Evolutionary conservation across 1,284 basidiomycete genomes (phyloP).

Genomic region (Boletus smithii): DNA sequence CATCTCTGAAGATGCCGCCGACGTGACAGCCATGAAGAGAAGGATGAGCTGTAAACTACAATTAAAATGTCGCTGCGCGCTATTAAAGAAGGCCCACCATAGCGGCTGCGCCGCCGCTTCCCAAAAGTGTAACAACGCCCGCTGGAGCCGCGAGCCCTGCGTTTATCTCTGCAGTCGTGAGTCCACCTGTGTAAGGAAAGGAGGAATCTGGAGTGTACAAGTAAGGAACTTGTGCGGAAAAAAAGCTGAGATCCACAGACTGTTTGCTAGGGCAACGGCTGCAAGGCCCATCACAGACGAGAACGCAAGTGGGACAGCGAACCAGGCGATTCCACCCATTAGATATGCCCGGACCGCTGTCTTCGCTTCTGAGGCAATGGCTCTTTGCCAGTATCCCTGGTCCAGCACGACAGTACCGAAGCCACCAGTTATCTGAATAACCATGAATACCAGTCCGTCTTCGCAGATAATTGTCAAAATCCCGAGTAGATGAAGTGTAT

Average conservation of each 20-base stretch:
- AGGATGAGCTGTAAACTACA: conserved; percentile 25
- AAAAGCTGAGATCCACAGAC: not conserved
- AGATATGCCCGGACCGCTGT: conserved; percentile 33
- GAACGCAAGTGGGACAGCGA: conserved; percentile 41
- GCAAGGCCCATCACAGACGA: conserved; percentile 42
- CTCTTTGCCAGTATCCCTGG: conserved; percentile 26
- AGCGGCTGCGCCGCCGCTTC: conserved; percentile 20
- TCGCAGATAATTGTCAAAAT: not conserved
- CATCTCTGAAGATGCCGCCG: conserved; percentile 45
- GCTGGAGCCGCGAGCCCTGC: conserved; percentile 37
- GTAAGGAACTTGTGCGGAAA: not conserved
- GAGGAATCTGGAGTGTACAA: conserved; percentile 4
- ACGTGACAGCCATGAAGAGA: conserved; percentile 43
- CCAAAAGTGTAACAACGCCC: conserved; percentile 32
- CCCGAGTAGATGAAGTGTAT: not conserved
- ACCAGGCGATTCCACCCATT: conserved; percentile 39
- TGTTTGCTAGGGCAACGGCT: conserved; percentile 31
- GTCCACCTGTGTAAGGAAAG: conserved; percentile 16
- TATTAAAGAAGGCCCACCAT: not conserved
- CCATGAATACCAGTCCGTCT: conserved; percentile 18
- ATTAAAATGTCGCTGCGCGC: not conserved
- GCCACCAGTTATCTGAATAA: conserved; percentile 18
- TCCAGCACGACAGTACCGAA: conserved; percentile 21
- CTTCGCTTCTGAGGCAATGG: conserved; percentile 32
- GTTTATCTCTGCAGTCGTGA: conserved; percentile 19